Evolutionary conservation across 345 rosid species (phyloP).

Genomic region (Citrus trifoliata): DNA sequence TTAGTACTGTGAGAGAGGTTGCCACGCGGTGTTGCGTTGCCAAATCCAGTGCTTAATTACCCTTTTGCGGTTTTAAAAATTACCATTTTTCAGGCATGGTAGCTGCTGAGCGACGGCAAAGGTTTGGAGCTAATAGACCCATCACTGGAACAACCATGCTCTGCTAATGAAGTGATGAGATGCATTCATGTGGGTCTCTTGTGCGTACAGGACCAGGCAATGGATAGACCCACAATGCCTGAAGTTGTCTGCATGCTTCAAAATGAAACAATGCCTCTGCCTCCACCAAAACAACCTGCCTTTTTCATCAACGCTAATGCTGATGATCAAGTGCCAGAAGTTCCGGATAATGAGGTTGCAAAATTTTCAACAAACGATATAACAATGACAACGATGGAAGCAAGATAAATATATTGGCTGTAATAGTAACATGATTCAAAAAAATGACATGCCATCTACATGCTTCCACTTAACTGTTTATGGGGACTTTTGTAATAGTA

Average conservation of each 20-base stretch:
- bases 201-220: slow-evolving; percentile 5
- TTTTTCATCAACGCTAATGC: too few species aligned
- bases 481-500: too few species aligned
- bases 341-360: not conserved
- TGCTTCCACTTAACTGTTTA: too few species aligned
- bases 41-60: too few species aligned
- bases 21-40: too few species aligned
- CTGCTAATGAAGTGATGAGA: not conserved
- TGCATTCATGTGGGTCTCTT: slow-evolving; percentile 12
- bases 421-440: too few species aligned
- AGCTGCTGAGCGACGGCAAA: not conserved
- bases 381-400: not conserved
- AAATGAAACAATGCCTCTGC: not conserved
- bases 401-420: not conserved
- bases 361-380: not conserved
- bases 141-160: not conserved
- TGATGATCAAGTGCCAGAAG: not conserved
- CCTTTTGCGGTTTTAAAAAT: too few species aligned
- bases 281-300: not conserved
- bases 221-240: slow-evolving; percentile 11
- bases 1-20: too few species aligned
- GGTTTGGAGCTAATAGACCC: not conserved
- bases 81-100: not conserved
- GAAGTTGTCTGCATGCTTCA: slow-evolving; percentile 5
- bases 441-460: too few species aligned